A percentile compares a stretch with the other conserved stretches of the same genome.
Conservation (phyloP, 306 rosid genomes). For the Lathyrus sativus region DNA sequence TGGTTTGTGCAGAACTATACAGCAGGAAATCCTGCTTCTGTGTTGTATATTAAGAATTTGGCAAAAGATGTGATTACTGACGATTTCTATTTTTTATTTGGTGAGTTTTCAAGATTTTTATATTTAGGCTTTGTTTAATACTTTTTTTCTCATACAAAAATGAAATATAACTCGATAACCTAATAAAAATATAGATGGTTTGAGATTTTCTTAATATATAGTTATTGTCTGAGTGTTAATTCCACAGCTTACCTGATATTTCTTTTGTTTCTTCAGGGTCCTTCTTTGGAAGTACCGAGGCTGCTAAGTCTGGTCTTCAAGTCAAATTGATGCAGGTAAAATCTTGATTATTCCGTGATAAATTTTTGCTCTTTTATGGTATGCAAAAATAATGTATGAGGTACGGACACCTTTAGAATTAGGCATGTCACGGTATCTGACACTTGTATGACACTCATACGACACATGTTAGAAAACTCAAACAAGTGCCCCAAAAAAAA, state of each 20-base stretch:
- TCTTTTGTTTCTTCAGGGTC: slow-evolving; percentile 58
- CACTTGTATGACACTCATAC: too few species aligned
- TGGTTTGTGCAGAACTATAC: slow-evolving; percentile 76
- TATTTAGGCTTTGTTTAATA: too few species aligned
- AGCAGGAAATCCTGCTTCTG: slow-evolving; percentile 80
- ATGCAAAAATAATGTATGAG: neutral
- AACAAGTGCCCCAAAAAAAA: too few species aligned
- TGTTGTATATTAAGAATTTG: slow-evolving; percentile 91
- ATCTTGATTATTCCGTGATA: slow-evolving; percentile 26
- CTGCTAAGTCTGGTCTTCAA: slow-evolving; percentile 67
- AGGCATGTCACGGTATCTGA: too few species aligned
- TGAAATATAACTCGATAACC: slow-evolving; percentile 1
- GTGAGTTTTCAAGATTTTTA: slow-evolving; percentile 51
- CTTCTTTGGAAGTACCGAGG: slow-evolving; percentile 75
- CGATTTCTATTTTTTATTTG: slow-evolving; percentile 83
- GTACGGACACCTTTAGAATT: too few species aligned
- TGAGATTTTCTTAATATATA: slow-evolving; percentile 18
- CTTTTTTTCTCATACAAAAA: slow-evolving; percentile 12
- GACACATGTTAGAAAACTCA: too few species aligned
- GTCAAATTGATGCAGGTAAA: slow-evolving; percentile 91
- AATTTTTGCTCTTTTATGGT: slow-evolving; percentile 17
- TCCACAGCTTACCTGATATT: slow-evolving; percentile 7
- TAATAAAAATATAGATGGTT: neutral
- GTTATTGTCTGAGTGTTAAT: neutral
- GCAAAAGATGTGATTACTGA: slow-evolving; percentile 81